Conservation (phyloP, 2,329 filamentous ascomycete species). For the Blastomyces gilchristii region DNA sequence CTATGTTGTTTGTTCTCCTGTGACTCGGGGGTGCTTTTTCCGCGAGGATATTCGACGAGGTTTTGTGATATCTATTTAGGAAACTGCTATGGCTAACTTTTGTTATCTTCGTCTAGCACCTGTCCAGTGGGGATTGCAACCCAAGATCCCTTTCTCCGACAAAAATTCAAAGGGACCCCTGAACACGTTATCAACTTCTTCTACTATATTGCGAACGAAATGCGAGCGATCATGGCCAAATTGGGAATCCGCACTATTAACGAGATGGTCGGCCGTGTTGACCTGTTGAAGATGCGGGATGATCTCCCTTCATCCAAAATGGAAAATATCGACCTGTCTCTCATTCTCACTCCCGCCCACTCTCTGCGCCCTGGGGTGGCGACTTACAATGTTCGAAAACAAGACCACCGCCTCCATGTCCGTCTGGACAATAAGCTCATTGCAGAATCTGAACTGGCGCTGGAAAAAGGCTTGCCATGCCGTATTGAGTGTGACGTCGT, state of each 20-base stretch:
- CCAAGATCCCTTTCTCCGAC: constrained; percentile 83
- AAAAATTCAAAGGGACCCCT: constrained; percentile 86
- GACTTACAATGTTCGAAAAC: constrained; percentile 95
- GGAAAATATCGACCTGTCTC: constrained; percentile 80
- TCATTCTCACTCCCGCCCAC: constrained; percentile 91
- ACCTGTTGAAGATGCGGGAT: constrained; percentile 75
- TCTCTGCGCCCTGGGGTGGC: constrained; percentile 88
- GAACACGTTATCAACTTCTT: constrained; percentile 99
- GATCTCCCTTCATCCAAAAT: constrained; percentile 84
- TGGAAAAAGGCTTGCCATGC: constrained; percentile 88
- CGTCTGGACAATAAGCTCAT: constrained; percentile 96
- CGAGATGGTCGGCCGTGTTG: constrained; percentile 92
- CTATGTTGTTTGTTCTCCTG: neutral
- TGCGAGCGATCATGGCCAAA: constrained; percentile 93
- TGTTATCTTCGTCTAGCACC: constrained; percentile 46
- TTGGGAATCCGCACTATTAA: constrained; percentile 92
- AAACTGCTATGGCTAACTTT: constrained; percentile 19
- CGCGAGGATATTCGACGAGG: too few species aligned
- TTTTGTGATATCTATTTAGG: too few species aligned
- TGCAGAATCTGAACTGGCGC: constrained; percentile 82
- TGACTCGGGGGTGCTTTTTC: too few species aligned
- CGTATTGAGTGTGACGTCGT: constrained; percentile 92
- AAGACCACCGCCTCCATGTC: constrained; percentile 87
- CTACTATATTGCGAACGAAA: constrained; percentile 93
- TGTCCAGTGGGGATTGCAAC: constrained; percentile 92